Conservation (phyloP, 306 rosid genomes). For the Cercis canadensis region DNA sequence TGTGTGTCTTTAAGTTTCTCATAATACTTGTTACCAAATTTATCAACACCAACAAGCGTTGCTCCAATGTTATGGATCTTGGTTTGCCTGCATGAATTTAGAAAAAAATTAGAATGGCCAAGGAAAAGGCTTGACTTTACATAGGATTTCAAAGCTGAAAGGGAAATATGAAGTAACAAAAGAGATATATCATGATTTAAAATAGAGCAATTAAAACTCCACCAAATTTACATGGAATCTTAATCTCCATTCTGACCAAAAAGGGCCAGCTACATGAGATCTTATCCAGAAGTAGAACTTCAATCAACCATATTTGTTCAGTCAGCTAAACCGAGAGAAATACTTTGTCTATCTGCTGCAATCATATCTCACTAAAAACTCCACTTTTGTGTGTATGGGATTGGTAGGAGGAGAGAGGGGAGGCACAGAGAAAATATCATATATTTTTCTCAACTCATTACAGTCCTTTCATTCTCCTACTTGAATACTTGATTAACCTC, state of each 20-base stretch:
- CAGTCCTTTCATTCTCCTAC: slow-evolving; percentile 19
- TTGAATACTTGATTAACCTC: slow-evolving; percentile 1
- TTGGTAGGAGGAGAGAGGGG: not conserved
- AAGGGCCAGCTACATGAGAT: not conserved
- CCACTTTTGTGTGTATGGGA: too few species aligned
- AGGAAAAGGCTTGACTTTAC: not conserved
- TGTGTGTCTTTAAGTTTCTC: slow-evolving; percentile 68
- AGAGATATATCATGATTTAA: not conserved
- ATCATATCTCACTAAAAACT: slow-evolving; percentile 9
- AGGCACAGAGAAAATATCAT: not conserved
- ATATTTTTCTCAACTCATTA: not conserved
- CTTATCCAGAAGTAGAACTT: slow-evolving; percentile 3
- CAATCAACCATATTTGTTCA: not conserved
- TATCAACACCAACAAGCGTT: slow-evolving; percentile 88
- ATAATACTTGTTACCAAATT: slow-evolving; percentile 88
- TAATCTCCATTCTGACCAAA: not conserved
- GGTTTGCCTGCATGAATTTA: slow-evolving; percentile 75
- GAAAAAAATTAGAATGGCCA: slow-evolving; percentile 26
- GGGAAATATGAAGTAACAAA: slow-evolving; percentile 3
- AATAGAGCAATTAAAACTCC: not conserved
- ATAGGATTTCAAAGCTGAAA: slow-evolving; percentile 9
- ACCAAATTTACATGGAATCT: not conserved
- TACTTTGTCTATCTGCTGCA: not conserved
- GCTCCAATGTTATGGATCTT: slow-evolving; percentile 98
- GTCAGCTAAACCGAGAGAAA: not conserved